Conservation (phyloP, 1,284 basidiomycete species). For the Puccinia novopanici region DNA sequence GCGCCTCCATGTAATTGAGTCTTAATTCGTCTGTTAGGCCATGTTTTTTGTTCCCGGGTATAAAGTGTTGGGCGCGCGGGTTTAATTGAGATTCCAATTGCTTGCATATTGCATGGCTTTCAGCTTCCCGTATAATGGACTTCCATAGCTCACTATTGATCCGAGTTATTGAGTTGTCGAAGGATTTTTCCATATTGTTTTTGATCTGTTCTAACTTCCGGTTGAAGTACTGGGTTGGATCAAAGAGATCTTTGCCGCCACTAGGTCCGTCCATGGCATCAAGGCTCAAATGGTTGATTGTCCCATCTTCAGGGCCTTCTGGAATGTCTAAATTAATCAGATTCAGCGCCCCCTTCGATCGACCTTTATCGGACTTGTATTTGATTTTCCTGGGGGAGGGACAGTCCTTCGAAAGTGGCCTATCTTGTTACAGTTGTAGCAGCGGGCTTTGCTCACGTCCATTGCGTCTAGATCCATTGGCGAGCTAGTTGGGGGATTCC, state of each 20-base stretch:
- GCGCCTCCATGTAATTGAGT: neutral
- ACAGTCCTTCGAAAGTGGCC: conserved; percentile 38
- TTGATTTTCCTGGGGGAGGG: neutral
- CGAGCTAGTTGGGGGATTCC: no score
- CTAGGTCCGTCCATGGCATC: no score
- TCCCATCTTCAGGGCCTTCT: no score
- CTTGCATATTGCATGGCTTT: neutral
- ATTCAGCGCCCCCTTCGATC: neutral
- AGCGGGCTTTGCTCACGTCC: no score
- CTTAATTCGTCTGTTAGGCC: neutral
- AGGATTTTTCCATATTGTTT: no score
- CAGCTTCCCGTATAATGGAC: no score
- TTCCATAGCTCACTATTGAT: no score
- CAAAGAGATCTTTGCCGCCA: no score
- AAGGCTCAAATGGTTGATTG: no score
- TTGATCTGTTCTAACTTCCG: neutral
- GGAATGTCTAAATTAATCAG: neutral
- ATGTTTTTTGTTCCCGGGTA: neutral
- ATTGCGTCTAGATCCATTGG: conserved; percentile 39
- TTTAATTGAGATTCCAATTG: neutral
- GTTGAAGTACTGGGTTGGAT: no score
- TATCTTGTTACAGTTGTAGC: conserved; percentile 34
- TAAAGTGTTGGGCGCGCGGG: neutral
- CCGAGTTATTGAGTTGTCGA: no score
- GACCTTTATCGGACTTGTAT: neutral